phyloP scores from a whole-genome alignment of 2,329 filamentous ascomycete species.

The Paraphoma sp. region DNA sequence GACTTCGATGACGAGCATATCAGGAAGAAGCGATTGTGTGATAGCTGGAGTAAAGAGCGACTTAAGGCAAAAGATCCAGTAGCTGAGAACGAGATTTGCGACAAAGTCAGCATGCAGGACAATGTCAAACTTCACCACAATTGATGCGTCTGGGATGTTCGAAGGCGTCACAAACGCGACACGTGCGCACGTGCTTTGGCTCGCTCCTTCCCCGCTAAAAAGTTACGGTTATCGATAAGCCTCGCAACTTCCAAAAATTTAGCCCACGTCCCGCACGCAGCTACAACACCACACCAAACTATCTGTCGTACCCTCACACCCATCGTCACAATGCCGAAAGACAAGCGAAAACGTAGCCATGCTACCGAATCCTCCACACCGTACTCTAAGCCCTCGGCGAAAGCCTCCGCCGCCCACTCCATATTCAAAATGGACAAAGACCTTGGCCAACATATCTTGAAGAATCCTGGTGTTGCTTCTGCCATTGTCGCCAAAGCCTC shows the following conservation, averaged over 20 bases:
- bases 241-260: conserved; percentile 28
- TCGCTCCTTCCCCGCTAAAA: conserved; percentile 7
- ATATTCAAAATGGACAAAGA: conserved; percentile 98
- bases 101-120: neutral
- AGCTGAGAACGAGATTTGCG: neutral
- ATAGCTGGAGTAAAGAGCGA: conserved; percentile 1
- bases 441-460: conserved; percentile 89
- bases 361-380: conserved; percentile 48
- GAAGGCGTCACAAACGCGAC: conserved; percentile 3
- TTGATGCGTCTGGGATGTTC: neutral
- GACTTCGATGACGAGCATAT: neutral
- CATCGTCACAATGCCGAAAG: conserved; percentile 54
- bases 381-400: conserved; percentile 54
- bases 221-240: conserved; percentile 26
- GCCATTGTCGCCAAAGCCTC: conserved; percentile 85
- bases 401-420: conserved; percentile 69
- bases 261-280: conserved; percentile 15
- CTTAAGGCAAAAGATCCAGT: neutral
- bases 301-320: conserved; percentile 1
- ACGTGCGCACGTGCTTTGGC: neutral
- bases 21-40: conserved; percentile 1
- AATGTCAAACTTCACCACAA: neutral
- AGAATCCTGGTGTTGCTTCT: conserved; percentile 85
- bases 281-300: conserved; percentile 4
- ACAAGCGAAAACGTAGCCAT: conserved; percentile 46